phyloP scores from a whole-genome alignment of 139 green algal genomes.

The Coccomyxa sp. region DNA sequence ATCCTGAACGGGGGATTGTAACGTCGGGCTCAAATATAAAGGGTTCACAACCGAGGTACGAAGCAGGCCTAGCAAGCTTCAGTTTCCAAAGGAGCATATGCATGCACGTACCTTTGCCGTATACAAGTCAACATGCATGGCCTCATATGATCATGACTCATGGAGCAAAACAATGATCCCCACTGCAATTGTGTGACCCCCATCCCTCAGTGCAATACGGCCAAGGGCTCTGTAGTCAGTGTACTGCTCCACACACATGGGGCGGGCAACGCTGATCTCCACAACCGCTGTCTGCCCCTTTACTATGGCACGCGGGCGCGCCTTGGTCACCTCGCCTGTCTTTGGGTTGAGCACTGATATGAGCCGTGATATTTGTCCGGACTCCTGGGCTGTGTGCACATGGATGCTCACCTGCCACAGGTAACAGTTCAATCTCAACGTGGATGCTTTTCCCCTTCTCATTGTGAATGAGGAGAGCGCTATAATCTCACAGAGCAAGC shows the following conservation, averaged over 20 bases:
- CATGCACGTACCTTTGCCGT: too few species aligned
- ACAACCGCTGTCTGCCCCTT: constrained; percentile 67
- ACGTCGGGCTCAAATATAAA: too few species aligned
- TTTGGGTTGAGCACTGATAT: constrained; percentile 68
- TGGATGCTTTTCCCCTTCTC: too few species aligned
- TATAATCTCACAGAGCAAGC: too few species aligned
- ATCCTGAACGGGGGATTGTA: too few species aligned
- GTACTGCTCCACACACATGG: constrained; percentile 77
- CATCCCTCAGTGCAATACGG: constrained; percentile 75
- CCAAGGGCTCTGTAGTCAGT: constrained; percentile 69
- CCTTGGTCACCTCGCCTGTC: constrained; percentile 59
- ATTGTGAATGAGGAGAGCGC: too few species aligned
- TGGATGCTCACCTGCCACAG: constrained; percentile 57
- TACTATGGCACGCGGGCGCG: constrained; percentile 55
- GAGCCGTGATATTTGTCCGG: constrained; percentile 57
- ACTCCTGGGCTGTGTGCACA: constrained; percentile 67
- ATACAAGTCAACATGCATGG: too few species aligned
- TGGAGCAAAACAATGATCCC: constrained; percentile 54
- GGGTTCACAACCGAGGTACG: too few species aligned
- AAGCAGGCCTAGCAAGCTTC: too few species aligned
- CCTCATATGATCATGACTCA: too few species aligned
- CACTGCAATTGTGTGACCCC: constrained; percentile 81
- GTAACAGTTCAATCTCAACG: too few species aligned
- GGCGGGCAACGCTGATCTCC: constrained; percentile 28
- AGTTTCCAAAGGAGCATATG: too few species aligned